These are phyloP conservation scores for Dictyostelium citrinum DNA, from an alignment of 78 protist species.

Conservation along the genomic window DNA sequence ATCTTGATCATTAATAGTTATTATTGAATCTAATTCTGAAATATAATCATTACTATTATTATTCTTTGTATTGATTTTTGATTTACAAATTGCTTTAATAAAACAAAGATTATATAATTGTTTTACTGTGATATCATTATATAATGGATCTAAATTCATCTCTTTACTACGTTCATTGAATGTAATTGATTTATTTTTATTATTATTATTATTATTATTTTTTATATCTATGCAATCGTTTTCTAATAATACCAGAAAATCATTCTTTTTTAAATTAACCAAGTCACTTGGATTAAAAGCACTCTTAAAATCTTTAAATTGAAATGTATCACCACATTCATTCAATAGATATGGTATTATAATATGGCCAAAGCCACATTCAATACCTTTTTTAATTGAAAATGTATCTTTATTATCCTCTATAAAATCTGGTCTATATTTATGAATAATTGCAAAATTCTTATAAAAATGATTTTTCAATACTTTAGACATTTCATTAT, in stretches of 20 bases:
- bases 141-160: neutral
- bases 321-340: neutral
- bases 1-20: neutral
- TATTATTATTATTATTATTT: neutral
- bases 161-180: neutral
- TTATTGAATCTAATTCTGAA: neutral
- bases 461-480: neutral
- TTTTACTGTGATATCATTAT: neutral
- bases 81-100: neutral
- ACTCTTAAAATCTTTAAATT: neutral
- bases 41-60: too few species aligned
- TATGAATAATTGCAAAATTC: neutral
- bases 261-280: neutral
- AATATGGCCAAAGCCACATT: neutral
- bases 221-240: neutral
- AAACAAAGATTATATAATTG: neutral
- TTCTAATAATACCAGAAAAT: neutral
- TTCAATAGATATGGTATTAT: neutral
- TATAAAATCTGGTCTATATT: neutral
- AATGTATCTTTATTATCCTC: neutral
- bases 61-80: neutral
- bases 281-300: neutral
- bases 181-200: neutral
- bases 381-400: neutral
- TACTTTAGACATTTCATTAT: neutral